phyloP scores from a whole-genome alignment of 129 eudicot species.

The Helianthus tuberosus region DNA sequence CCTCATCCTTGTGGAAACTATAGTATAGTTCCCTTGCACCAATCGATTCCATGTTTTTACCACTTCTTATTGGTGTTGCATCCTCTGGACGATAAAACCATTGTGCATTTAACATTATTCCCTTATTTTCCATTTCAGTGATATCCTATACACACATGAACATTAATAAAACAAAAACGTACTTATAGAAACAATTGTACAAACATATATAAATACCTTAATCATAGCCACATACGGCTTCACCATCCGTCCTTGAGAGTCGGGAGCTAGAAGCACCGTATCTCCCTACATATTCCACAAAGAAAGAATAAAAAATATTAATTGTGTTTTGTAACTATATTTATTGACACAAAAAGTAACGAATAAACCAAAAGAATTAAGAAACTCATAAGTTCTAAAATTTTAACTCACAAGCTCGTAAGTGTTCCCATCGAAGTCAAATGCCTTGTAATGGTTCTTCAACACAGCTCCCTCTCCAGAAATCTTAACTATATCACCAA shows the following conservation, averaged over 20 bases:
- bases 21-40: conserved; percentile 75
- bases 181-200: background rate
- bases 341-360: background rate
- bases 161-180: background rate
- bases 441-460: conserved; percentile 34
- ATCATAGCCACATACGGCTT: conserved; percentile 85
- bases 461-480: conserved; percentile 42
- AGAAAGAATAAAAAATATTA: background rate
- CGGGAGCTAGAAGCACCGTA: conserved; percentile 66
- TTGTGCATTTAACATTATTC: conserved; percentile 63
- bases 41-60: conserved; percentile 57
- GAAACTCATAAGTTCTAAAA: background rate
- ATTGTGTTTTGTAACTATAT: background rate
- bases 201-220: conserved; percentile 41
- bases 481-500: conserved; percentile 55
- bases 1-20: conserved; percentile 82
- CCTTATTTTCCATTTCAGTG: conserved; percentile 42
- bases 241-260: conserved; percentile 30
- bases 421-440: conserved; percentile 48
- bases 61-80: conserved; percentile 53
- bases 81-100: conserved; percentile 96
- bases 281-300: conserved; percentile 51
- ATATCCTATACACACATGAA: conserved; percentile 50
- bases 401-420: conserved; percentile 46
- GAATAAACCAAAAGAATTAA: background rate